Percentiles rank a stretch among this genome's conserved stretches.
Evolutionary conservation across 129 eudicot species (phyloP).

Genomic region (Solidago caesia): DNA sequence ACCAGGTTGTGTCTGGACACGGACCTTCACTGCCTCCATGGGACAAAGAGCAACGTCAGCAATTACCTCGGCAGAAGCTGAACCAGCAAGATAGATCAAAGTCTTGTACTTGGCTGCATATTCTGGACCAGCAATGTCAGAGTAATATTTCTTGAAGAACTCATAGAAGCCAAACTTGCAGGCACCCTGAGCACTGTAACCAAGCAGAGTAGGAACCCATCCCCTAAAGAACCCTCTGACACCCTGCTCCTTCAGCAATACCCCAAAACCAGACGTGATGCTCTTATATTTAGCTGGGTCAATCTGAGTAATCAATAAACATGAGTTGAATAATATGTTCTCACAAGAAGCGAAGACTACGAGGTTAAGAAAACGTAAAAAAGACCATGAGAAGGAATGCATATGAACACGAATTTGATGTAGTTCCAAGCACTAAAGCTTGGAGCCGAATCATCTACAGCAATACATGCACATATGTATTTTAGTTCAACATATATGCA

Average conservation of each 20-base stretch:
- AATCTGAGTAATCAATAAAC: slow-evolving; percentile 43
- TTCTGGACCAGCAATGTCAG: slow-evolving; percentile 87
- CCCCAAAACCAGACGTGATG: slow-evolving; percentile 80
- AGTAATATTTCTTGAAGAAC: slow-evolving; percentile 87
- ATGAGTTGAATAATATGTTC: slow-evolving; percentile 17
- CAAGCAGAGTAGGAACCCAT: slow-evolving; percentile 80
- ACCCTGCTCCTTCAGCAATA: slow-evolving; percentile 78
- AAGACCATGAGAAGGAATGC: background rate
- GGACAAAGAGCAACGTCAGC: slow-evolving; percentile 91
- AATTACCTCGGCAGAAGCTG: slow-evolving; percentile 89
- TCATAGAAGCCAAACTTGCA: slow-evolving; percentile 92
- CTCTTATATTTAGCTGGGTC: slow-evolving; percentile 83
- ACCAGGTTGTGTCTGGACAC: slow-evolving; percentile 96
- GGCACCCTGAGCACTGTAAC: slow-evolving; percentile 95
- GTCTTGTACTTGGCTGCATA: slow-evolving; percentile 86
- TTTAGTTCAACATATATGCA: background rate
- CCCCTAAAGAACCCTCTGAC: slow-evolving; percentile 75
- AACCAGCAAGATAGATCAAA: slow-evolving; percentile 81
- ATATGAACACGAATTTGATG: background rate
- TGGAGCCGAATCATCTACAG: background rate
- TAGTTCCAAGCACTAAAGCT: background rate
- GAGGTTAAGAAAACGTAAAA: background rate
- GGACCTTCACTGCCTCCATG: slow-evolving; percentile 85
- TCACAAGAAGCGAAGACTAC: background rate
- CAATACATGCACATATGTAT: background rate